These are phyloP conservation scores for Aspergillus avenaceus DNA, from an alignment of 495 filamentous ascomycete species.

Conservation along the genomic window DNA sequence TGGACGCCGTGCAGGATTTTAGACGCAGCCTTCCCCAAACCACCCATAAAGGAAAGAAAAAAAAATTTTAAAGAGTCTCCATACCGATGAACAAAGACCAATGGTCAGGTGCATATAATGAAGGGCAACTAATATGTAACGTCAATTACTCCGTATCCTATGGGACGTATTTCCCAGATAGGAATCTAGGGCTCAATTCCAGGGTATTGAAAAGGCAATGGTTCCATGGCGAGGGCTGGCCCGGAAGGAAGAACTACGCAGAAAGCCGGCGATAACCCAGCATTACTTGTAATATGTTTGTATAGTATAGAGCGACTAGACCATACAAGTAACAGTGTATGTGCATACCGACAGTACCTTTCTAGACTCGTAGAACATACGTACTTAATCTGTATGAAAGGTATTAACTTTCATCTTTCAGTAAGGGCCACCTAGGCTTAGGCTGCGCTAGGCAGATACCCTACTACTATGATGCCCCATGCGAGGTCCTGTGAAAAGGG, in stretches of 20 bases:
- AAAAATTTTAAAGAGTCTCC: background rate
- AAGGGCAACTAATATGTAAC: constrained; percentile 6
- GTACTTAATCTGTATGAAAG: background rate
- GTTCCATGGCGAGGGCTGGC: background rate
- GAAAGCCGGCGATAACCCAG: background rate
- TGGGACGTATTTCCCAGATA: background rate
- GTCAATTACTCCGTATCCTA: constrained; percentile 9
- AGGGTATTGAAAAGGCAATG: background rate
- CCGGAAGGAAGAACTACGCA: background rate
- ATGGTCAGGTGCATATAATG: constrained; percentile 10
- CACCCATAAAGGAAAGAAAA: background rate
- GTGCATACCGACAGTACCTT: too few species aligned
- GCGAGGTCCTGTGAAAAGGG: constrained; percentile 16
- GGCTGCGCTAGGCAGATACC: constrained; percentile 14
- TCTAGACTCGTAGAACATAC: background rate
- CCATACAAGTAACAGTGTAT: too few species aligned
- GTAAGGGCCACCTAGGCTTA: constrained; percentile 22
- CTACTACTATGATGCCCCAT: constrained; percentile 6
- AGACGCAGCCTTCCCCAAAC: constrained; percentile 4
- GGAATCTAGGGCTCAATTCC: background rate
- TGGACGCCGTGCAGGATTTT: constrained; percentile 14
- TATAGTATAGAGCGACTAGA: too few species aligned
- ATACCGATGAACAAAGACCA: constrained; percentile 12
- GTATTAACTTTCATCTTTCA: constrained; percentile 19
- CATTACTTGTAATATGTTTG: too few species aligned